Percentiles rank a stretch among this genome's conserved stretches.
Evolutionary conservation across 2,329 filamentous ascomycete species (phyloP).

Genomic region (Fusarium sp.): DNA sequence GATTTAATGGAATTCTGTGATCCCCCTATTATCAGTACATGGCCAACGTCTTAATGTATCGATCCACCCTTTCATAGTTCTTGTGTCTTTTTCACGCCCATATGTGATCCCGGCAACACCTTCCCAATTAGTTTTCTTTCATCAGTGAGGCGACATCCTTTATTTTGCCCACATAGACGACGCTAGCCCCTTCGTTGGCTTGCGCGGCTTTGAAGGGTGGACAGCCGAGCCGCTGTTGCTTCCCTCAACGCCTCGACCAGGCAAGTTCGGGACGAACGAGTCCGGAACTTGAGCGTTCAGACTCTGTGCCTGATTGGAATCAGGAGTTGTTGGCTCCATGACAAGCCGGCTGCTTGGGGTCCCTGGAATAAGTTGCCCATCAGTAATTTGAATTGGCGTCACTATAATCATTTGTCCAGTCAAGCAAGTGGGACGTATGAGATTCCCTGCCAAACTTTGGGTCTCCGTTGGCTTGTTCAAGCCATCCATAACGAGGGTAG

Average conservation of each 20-base stretch:
- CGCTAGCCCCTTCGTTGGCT: slow-evolving; percentile 27
- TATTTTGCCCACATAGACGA: slow-evolving; percentile 42
- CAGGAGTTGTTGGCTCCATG: slow-evolving; percentile 11
- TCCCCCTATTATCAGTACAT: neutral
- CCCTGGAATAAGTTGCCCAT: slow-evolving; percentile 35
- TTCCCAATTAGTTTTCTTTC: neutral
- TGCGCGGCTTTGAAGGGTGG: slow-evolving; percentile 5
- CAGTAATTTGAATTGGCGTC: slow-evolving; percentile 34
- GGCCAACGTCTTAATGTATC: neutral
- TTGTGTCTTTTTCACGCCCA: neutral
- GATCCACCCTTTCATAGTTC: neutral
- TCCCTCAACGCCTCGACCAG: neutral
- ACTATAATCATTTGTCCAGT: slow-evolving; percentile 33
- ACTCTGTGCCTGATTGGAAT: neutral
- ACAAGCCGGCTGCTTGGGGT: slow-evolving; percentile 28
- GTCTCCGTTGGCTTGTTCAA: neutral
- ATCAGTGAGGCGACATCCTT: neutral
- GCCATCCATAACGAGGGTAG: neutral
- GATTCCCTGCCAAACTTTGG: neutral
- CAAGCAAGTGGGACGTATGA: neutral
- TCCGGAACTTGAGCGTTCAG: neutral
- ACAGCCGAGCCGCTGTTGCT: neutral
- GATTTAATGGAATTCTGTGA: too few species aligned
- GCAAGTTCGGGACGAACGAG: neutral
- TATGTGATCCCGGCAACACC: neutral